These are phyloP conservation scores for Udeniomyces megalosporus DNA, from an alignment of 768 basidiomycete species.

Conservation along the genomic window DNA sequence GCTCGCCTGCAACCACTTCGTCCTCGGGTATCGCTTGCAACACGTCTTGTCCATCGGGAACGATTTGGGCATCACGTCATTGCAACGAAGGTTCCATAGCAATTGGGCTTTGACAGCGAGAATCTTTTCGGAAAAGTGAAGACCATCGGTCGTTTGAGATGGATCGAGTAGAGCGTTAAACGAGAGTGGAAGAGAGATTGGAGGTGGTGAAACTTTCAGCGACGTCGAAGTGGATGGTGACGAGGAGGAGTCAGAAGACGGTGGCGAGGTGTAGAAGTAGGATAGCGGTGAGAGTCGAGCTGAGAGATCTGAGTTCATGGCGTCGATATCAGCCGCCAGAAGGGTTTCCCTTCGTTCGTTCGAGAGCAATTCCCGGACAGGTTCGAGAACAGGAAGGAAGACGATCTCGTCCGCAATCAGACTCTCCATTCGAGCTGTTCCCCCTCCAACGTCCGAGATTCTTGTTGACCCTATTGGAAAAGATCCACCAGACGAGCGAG, in stretches of 20 bases:
- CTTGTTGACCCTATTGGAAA: conserved; percentile 23
- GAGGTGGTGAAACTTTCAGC: conserved; percentile 21
- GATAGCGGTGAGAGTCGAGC: conserved; percentile 40
- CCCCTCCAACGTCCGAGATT: conserved; percentile 18
- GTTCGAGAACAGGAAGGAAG: conserved; percentile 59
- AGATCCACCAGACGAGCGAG: too few species aligned
- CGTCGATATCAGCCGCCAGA: conserved; percentile 61
- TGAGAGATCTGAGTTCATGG: conserved; percentile 73
- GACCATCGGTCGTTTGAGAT: conserved; percentile 62
- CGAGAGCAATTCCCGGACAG: conserved; percentile 50
- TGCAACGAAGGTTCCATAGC: conserved; percentile 65
- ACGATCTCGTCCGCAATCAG: conserved; percentile 55
- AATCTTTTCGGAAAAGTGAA: conserved; percentile 56
- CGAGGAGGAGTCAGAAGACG: not conserved
- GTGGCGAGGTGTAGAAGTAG: conserved; percentile 19
- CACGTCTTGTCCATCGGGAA: conserved; percentile 62
- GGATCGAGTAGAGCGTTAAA: conserved; percentile 67
- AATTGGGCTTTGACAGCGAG: conserved; percentile 57
- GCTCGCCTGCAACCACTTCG: conserved; percentile 29
- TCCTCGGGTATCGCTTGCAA: conserved; percentile 56
- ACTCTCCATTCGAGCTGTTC: not conserved
- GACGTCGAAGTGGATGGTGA: conserved; percentile 26
- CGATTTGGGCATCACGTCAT: conserved; percentile 45
- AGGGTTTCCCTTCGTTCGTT: conserved; percentile 50
- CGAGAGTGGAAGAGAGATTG: conserved; percentile 50